Conservation (phyloP, 805 yeast species). For the Yamadazyma akitaensis region DNA sequence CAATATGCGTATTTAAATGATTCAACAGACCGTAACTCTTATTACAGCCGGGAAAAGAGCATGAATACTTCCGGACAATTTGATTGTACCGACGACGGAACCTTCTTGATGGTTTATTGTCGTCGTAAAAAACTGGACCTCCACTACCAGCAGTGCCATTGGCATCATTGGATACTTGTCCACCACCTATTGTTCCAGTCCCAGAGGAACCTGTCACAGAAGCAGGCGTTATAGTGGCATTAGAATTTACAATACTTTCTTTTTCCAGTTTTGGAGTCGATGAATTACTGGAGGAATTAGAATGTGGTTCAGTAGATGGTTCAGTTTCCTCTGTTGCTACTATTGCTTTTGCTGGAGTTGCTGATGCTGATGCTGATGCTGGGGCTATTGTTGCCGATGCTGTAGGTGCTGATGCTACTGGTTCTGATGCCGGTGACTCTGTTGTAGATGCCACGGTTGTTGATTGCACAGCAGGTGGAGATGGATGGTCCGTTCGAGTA, state of each 20-base stretch:
- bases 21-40: constrained; percentile 43
- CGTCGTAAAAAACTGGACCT: constrained; percentile 8
- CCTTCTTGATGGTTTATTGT: constrained; percentile 23
- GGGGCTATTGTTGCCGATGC: no score
- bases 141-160: background rate
- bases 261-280: constrained; percentile 1
- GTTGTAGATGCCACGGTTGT: no score
- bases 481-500: background rate
- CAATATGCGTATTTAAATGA: constrained; percentile 44
- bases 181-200: background rate
- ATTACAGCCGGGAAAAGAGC: constrained; percentile 37
- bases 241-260: background rate
- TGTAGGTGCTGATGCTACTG: background rate
- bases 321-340: background rate
- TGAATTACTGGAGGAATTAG: background rate
- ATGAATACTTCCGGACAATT: constrained; percentile 31
- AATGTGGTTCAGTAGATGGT: background rate
- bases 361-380: background rate
- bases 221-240: background rate
- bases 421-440: no score
- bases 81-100: constrained; percentile 37
- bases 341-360: background rate
- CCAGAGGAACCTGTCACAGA: background rate
- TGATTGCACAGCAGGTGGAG: no score
- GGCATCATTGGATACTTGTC: background rate